Conservation (phyloP, 2,329 filamentous ascomycete species). For the Cytospora piceicola region DNA sequence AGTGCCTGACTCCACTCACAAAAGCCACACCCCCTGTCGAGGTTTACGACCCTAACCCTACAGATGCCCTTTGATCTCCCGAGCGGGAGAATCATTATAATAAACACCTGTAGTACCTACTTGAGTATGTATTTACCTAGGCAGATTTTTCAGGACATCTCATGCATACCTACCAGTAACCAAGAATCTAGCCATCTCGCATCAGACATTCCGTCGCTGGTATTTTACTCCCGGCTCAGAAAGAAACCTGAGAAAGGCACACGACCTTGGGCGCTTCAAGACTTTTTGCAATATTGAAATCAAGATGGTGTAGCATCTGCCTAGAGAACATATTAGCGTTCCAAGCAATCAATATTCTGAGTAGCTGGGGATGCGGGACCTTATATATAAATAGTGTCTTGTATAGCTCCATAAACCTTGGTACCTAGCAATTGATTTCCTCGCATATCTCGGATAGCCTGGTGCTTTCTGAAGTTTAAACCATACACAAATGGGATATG, state of each 20-base stretch:
- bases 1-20: neutral
- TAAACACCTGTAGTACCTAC: too few species aligned
- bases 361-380: slow-evolving; percentile 34
- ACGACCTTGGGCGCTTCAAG: too few species aligned
- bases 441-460: slow-evolving; percentile 34
- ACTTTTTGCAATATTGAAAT: slow-evolving; percentile 17
- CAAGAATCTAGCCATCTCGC: too few species aligned
- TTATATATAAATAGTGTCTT: slow-evolving; percentile 43
- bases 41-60: slow-evolving; percentile 26
- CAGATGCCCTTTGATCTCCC: neutral
- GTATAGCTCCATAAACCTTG: slow-evolving; percentile 26
- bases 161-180: too few species aligned
- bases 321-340: neutral
- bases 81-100: too few species aligned
- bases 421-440: too few species aligned
- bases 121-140: too few species aligned
- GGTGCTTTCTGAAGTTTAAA: slow-evolving; percentile 32
- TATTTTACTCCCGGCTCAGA: too few species aligned
- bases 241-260: too few species aligned
- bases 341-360: neutral
- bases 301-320: slow-evolving; percentile 25
- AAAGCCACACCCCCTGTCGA: neutral
- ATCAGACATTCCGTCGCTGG: too few species aligned
- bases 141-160: too few species aligned
- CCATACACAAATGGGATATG: slow-evolving; percentile 42